Evolutionary conservation across 2,329 filamentous ascomycete species (phyloP), one percentile per base, ranked within the genome.

Genomic region (Claviceps cyperi): DNA sequence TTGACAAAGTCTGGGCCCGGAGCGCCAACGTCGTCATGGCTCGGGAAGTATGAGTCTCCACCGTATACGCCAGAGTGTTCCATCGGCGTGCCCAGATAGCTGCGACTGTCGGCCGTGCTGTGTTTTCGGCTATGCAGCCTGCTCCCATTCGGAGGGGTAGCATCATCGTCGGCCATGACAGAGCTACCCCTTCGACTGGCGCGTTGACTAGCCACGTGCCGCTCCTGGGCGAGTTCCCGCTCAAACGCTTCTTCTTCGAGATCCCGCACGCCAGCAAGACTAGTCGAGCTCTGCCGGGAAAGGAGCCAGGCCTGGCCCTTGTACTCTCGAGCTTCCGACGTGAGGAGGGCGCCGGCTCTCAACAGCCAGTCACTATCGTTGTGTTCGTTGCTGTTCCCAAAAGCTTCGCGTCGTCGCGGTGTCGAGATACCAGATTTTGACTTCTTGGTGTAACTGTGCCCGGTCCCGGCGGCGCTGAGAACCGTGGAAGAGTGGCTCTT

Each of bases 221-320:
- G 69, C 59, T 79, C 74, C 39, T 71, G 68, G 13, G 69, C 71
- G 21, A 76, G 63, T 59, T 77, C 72, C 44, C 67, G 65, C 57
- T 78, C 73, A 52, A 75, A 69, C 11, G 68, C 71, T 52, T 75
- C 73, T 39, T 78, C 75, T 4, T 77, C 76, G 3, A 68, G 67
- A 36, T 77, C 72, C 7, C 65, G 68, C 59, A 73, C 63, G 22
- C 70, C 76, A 0, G 72, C 66, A 17, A 84, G 69, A 58, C 75
- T 81, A 8, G 79, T 84, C 1, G 80, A 82, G 60, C 78, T 82
- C 50, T 76, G 77, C 45, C 79, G 72, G 22, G 79, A 78, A n/a
- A 77, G 69, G 19, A 86, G 73, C 82, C 82, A 86, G 14, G 75
- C 68, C 63, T 85, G 81, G 14, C 82, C 82, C 64, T 84, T 84